These are phyloP conservation scores for Seminavis robusta DNA, from an alignment of 108 stramenopile genomes.

Conservation along the genomic window DNA sequence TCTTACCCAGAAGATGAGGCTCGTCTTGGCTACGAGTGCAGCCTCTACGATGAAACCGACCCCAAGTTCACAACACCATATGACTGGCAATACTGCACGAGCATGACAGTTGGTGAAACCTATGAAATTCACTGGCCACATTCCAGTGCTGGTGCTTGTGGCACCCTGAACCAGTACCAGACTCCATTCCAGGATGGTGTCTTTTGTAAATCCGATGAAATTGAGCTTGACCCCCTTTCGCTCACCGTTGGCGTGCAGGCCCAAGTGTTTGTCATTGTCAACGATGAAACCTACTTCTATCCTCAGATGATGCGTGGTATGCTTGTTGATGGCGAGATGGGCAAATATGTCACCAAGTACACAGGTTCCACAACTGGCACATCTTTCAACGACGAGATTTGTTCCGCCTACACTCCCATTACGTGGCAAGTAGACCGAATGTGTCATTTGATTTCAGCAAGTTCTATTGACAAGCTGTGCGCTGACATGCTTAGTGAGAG, in stretches of 20 bases:
- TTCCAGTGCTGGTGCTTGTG: slow-evolving; percentile 34
- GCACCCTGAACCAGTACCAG: slow-evolving; percentile 43
- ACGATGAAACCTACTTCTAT: slow-evolving; percentile 45
- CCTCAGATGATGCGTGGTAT: too few relatives aligned
- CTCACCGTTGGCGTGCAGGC: slow-evolving; percentile 44
- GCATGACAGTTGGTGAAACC: slow-evolving; percentile 51
- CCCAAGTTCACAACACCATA: slow-evolving; percentile 39
- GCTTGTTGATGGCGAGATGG: too few relatives aligned
- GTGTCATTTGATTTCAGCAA: too few relatives aligned
- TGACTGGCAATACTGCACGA: slow-evolving; percentile 42
- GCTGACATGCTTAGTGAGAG: too few relatives aligned
- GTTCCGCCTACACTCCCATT: too few relatives aligned
- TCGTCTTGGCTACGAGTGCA: slow-evolving; percentile 26
- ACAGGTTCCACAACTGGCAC: too few relatives aligned
- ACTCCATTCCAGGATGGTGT: slow-evolving; percentile 52
- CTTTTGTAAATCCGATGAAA: slow-evolving; percentile 20
- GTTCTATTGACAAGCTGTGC: too few relatives aligned
- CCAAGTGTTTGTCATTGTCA: slow-evolving; percentile 57
- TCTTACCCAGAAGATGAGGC: too few relatives aligned
- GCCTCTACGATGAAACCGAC: slow-evolving; percentile 27
- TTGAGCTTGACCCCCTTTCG: slow-evolving; percentile 21
- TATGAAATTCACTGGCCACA: slow-evolving; percentile 68
- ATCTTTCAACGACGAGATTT: too few relatives aligned
- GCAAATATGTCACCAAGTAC: too few relatives aligned
- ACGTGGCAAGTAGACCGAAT: too few relatives aligned